A percentile compares a stretch with the other conserved stretches of the same genome.
phyloP scores from a whole-genome alignment of 2,329 filamentous ascomycete species.

The Diplodia sapinea region DNA sequence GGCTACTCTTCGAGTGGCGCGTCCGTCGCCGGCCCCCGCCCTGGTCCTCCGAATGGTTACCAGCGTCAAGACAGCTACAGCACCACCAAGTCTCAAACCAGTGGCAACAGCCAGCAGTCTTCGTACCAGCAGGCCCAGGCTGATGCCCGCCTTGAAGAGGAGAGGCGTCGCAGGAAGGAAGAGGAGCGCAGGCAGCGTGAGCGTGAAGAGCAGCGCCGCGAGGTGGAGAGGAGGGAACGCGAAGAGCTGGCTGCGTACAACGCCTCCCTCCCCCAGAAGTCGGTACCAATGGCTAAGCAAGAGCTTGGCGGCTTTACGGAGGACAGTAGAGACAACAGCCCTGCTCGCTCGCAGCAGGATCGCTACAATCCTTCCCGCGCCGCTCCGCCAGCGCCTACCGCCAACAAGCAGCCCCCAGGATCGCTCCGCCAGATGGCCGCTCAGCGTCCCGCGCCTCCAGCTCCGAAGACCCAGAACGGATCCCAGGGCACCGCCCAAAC shows the following conservation, averaged over 20 bases:
- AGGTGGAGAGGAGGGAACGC: constrained; percentile 56
- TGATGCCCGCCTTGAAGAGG: constrained; percentile 46
- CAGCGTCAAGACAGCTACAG: constrained; percentile 55
- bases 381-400: constrained; percentile 75
- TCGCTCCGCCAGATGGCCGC: constrained; percentile 64
- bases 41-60: constrained; percentile 51
- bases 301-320: constrained; percentile 75
- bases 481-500: constrained; percentile 41
- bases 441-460: constrained; percentile 81
- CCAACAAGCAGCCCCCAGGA: constrained; percentile 54
- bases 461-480: constrained; percentile 57
- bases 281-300: constrained; percentile 82
- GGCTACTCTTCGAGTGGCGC: constrained; percentile 52
- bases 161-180: constrained; percentile 46
- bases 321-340: constrained; percentile 52
- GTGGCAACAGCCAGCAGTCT: constrained; percentile 25
- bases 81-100: constrained; percentile 41
- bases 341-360: constrained; percentile 56
- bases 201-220: constrained; percentile 48
- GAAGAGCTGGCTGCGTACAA: constrained; percentile 89
- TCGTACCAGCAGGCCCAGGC: constrained; percentile 42
- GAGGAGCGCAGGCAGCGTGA: constrained; percentile 50
- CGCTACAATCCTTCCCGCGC: constrained; percentile 87
- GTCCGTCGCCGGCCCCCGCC: constrained; percentile 56
- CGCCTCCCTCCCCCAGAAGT: constrained; percentile 81